Percentiles rank a stretch among this genome's conserved stretches.
These are phyloP conservation scores for Botrytis sinoallii DNA, from an alignment of 2,329 filamentous ascomycete genomes.

Conservation along the genomic window DNA sequence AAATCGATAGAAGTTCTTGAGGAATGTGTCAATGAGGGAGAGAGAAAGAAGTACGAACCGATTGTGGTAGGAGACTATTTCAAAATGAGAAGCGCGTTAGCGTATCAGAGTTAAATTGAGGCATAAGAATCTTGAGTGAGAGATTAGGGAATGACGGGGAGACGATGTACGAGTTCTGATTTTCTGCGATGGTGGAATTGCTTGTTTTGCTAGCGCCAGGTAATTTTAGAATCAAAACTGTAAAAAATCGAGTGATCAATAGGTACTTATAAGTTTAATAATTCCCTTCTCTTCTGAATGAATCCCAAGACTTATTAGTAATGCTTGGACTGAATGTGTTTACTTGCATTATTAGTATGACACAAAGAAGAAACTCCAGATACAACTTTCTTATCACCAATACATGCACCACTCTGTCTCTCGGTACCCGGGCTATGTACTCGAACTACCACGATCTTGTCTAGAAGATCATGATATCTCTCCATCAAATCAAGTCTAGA, in stretches of 20 bases:
- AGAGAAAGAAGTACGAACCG: constrained; percentile 50
- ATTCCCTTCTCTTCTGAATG: neutral
- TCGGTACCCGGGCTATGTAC: neutral
- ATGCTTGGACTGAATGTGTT: neutral
- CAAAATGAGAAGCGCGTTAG: constrained; percentile 30
- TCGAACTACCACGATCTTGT: neutral
- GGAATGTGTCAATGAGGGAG: constrained; percentile 43
- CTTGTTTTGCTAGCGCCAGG: neutral
- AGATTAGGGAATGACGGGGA: neutral
- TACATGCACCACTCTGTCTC: neutral
- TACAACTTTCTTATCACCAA: neutral
- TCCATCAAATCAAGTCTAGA: too few relatives aligned
- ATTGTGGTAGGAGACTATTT: constrained; percentile 30
- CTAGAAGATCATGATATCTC: too few relatives aligned
- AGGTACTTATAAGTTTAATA: too few relatives aligned
- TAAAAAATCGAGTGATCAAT: neutral
- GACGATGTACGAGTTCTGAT: too few relatives aligned
- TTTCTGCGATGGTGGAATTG: neutral
- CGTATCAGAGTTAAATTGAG: constrained; percentile 23
- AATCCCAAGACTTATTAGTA: neutral
- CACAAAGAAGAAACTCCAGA: neutral
- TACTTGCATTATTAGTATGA: neutral
- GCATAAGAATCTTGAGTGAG: too few relatives aligned
- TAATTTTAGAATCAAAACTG: neutral
- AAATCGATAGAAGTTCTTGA: constrained; percentile 52